Evolutionary conservation across 2,329 filamentous ascomycete species (phyloP).

Genomic region (Fusarium verrucosum): DNA sequence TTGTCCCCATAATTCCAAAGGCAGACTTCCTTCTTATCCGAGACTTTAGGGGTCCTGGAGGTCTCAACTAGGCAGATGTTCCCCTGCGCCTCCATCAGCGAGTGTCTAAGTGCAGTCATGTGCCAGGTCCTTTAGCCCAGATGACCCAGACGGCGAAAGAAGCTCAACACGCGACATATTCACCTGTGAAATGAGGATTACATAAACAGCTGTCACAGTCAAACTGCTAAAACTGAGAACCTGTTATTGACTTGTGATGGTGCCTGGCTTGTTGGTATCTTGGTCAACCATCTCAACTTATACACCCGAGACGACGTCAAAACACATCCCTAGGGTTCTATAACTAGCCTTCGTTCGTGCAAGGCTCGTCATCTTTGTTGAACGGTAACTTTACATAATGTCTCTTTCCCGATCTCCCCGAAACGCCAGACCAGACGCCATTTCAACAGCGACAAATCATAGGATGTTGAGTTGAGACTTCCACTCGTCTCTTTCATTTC

Average conservation of each 20-base stretch:
- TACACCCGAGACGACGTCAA: not conserved
- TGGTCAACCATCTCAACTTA: not conserved
- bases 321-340: conserved; percentile 31
- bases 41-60: conserved; percentile 4
- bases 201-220: not conserved
- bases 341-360: conserved; percentile 35
- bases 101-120: conserved; percentile 37
- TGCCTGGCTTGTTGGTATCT: not conserved
- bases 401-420: conserved; percentile 44
- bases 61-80: conserved; percentile 38
- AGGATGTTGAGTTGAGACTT: conserved; percentile 36
- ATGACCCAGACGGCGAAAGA: conserved; percentile 31
- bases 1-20: conserved; percentile 12
- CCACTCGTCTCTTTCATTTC: conserved; percentile 19
- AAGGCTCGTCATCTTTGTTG: conserved; percentile 39
- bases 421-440: conserved; percentile 49
- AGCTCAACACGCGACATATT: conserved; percentile 33
- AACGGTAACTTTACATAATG: conserved; percentile 45
- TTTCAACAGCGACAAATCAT: conserved; percentile 37
- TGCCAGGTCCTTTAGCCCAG: conserved; percentile 21
- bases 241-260: not conserved
- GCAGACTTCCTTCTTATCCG: not conserved
- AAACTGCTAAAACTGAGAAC: not conserved
- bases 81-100: conserved; percentile 35
- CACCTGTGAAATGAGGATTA: conserved; percentile 3